phyloP scores from a whole-genome alignment of 768 basidiomycete species.

The Scleroderma citrinum region DNA sequence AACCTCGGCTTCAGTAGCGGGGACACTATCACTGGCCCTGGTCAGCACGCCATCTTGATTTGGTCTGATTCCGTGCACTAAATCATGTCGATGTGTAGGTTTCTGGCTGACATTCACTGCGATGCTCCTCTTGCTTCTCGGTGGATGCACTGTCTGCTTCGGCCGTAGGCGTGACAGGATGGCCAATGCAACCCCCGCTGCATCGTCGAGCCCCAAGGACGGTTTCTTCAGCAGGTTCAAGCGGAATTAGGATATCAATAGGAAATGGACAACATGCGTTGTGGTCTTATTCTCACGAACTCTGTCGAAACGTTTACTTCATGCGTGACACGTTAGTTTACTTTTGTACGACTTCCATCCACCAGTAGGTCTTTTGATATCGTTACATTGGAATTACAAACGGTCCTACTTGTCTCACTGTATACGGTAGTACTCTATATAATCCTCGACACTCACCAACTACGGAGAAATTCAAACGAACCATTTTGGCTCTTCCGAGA shows the following conservation, averaged over 20 bases:
- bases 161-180: conserved; percentile 55
- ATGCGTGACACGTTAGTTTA: too few species aligned
- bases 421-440: too few species aligned
- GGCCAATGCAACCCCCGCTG: conserved; percentile 28
- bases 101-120: conserved; percentile 74
- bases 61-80: neutral
- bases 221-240: conserved; percentile 35
- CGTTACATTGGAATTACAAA: too few species aligned
- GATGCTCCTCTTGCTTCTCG: conserved; percentile 57
- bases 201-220: conserved; percentile 19
- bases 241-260: conserved; percentile 21
- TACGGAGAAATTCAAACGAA: too few species aligned
- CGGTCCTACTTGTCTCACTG: too few species aligned
- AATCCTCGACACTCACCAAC: too few species aligned
- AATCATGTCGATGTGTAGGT: conserved; percentile 30
- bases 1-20: conserved; percentile 36
- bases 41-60: conserved; percentile 32
- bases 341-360: too few species aligned
- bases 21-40: conserved; percentile 55
- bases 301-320: too few species aligned
- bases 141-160: conserved; percentile 65
- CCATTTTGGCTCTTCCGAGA: too few species aligned
- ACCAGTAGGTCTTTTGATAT: too few species aligned
- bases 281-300: too few species aligned
- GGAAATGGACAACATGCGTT: neutral